These are phyloP conservation scores for Phytophthora citricola DNA, from an alignment of 352 stramenopile genomes.

Conservation along the genomic window DNA sequence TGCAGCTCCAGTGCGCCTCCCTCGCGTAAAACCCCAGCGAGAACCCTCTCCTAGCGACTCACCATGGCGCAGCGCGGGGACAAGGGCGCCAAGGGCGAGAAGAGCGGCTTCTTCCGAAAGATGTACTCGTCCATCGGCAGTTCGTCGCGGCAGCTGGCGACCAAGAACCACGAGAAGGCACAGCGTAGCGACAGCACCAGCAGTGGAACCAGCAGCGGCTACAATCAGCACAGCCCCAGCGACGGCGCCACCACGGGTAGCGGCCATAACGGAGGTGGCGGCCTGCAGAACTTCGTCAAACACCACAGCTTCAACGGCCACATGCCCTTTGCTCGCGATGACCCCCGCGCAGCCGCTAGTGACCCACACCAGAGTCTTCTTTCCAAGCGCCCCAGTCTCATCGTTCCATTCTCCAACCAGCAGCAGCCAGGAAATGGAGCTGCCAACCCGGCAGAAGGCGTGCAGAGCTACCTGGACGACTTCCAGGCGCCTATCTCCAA, in stretches of 20 bases:
- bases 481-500: conserved; percentile 86
- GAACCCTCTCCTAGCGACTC: conserved; percentile 11
- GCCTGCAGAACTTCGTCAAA: conserved; percentile 51
- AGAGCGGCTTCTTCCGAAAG: conserved; percentile 70
- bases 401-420: conserved; percentile 66
- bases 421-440: conserved; percentile 25
- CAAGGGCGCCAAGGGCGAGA: conserved; percentile 43
- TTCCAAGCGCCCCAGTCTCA: conserved; percentile 78
- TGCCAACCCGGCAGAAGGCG: conserved; percentile 30
- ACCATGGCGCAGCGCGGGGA: conserved; percentile 53
- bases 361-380: conserved; percentile 61
- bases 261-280: conserved; percentile 32
- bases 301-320: conserved; percentile 81
- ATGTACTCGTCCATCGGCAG: conserved; percentile 68
- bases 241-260: conserved; percentile 42
- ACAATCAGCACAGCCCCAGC: conserved; percentile 41
- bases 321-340: conserved; percentile 63
- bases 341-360: conserved; percentile 21
- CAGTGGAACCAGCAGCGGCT: conserved; percentile 40
- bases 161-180: conserved; percentile 39
- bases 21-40: conserved; percentile 21
- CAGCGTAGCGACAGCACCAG: conserved; percentile 42
- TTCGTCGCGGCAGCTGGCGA: conserved; percentile 44
- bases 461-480: conserved; percentile 68
- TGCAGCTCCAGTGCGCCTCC: conserved; percentile 16